phyloP scores from a whole-genome alignment of 805 yeast species.

The Saccharomyces kudriavzevii region DNA sequence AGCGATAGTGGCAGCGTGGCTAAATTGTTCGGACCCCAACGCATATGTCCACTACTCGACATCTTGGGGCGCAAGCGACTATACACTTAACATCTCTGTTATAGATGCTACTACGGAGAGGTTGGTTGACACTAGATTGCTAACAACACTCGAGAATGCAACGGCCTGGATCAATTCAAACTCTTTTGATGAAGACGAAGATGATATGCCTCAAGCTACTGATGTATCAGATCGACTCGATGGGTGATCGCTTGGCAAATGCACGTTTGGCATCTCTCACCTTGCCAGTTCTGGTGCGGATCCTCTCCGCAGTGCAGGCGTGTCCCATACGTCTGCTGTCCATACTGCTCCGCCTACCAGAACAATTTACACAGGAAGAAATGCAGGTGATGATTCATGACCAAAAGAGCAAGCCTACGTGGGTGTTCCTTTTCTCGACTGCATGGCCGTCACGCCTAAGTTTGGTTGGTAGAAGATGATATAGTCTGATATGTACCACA shows the following conservation, averaged over 20 bases:
- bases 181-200: background rate
- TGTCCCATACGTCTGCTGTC: background rate
- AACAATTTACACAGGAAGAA: background rate
- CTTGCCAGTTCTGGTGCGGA: background rate
- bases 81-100: background rate
- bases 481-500: background rate
- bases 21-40: background rate
- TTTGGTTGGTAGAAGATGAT: background rate
- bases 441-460: background rate
- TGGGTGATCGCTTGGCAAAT: background rate
- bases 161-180: background rate
- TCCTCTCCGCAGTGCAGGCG: background rate
- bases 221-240: background rate
- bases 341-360: background rate
- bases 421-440: background rate
- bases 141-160: background rate
- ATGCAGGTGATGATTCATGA: background rate
- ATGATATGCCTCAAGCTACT: background rate
- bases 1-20: background rate
- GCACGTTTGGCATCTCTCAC: background rate
- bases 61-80: background rate
- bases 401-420: background rate
- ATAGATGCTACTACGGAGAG: background rate
- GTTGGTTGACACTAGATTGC: background rate
- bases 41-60: background rate